Base-by-base conservation (phyloP, 352 stramenopile species). In the Aphanomyces euteiches region DNA sequence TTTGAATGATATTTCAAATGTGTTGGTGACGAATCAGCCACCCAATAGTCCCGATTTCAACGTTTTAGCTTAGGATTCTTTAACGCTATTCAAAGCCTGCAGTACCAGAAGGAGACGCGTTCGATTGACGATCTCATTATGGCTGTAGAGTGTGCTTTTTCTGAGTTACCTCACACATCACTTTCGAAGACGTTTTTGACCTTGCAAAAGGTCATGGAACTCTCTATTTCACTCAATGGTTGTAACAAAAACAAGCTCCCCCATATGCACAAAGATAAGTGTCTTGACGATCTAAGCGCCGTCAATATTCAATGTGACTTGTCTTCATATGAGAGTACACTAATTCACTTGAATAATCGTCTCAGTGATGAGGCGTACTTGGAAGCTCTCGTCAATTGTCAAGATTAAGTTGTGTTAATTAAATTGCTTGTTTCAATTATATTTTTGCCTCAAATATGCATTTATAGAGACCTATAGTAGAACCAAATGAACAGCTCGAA, bases 41-140 rank as follows among this genome's bases (percentile, higher is more conserved):
- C 43, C 43, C 8, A 48, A 48, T 15, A 48, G 43, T 15, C 43
- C 43, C 43, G 43, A 48, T 15, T 48, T 48, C 15, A 48, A 48
- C 43, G 43, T 48, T 15, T 48, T 48, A 48, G 43, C 43, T 48
- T 48, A 48, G 43, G 43, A 48, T 48, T 48, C 43, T 48, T 48
- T 48, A 48, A n/a, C n/a, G n/a, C n/a, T n/a, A n/a, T 48, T 48
- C 43, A 48, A 48, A 48, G 43, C 15, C 43, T 48, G 8, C 43
- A 48, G 43, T 15, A 48, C 43, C 43, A 48, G 15, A 48, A 48
- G 15, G 15, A 48, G 43, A 48, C 43, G 8, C 43, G 15, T 15
- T 15, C 43, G 8, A 48, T 48, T 48, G 43, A 48, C 43, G 43
- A 48, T 48, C 43, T 48, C 8, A 48, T 48, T 48, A 15, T 8